Evolutionary conservation across 2,329 filamentous ascomycete genomes (phyloP).

Genomic region (Diaporthe amygdali): DNA sequence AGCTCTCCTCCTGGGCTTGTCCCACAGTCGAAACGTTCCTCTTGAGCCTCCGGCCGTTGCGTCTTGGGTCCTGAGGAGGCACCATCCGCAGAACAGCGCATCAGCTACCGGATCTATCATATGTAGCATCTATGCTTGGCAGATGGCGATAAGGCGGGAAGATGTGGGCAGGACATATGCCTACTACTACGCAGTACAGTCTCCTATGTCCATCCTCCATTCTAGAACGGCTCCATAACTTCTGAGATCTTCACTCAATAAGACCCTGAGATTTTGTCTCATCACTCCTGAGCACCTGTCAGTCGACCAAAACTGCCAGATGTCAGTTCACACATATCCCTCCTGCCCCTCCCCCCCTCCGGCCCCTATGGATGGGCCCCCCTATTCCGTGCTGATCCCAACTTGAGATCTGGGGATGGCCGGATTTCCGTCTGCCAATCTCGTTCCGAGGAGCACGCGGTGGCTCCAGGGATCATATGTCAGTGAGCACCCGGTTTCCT

Average conservation of each 20-base stretch:
- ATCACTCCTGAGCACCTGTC: too few relatives aligned
- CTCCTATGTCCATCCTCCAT: not conserved
- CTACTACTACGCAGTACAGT: not conserved
- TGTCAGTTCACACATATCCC: not conserved
- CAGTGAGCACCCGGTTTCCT: not conserved
- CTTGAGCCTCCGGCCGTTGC: slow-evolving; percentile 5
- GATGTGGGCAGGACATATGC: too few relatives aligned
- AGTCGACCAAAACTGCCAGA: not conserved
- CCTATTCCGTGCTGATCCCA: slow-evolving; percentile 26
- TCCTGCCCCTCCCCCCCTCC: not conserved
- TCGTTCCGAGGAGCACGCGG: slow-evolving; percentile 20
- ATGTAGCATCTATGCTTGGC: not conserved
- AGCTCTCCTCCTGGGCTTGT: not conserved
- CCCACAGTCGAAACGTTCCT: not conserved
- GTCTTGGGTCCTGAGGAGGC: not conserved
- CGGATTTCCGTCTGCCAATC: slow-evolving; percentile 21
- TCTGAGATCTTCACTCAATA: slow-evolving; percentile 2
- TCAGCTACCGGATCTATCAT: not conserved
- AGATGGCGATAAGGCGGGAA: not conserved
- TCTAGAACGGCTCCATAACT: slow-evolving; percentile 8
- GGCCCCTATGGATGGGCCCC: slow-evolving; percentile 19
- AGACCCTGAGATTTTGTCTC: not conserved
- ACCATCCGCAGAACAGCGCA: not conserved
- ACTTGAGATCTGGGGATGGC: slow-evolving; percentile 22
- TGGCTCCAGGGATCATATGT: slow-evolving; percentile 7